These are phyloP conservation scores for Hypomontagnella submonticulosa DNA, from an alignment of 495 filamentous ascomycete genomes.

Conservation along the genomic window DNA sequence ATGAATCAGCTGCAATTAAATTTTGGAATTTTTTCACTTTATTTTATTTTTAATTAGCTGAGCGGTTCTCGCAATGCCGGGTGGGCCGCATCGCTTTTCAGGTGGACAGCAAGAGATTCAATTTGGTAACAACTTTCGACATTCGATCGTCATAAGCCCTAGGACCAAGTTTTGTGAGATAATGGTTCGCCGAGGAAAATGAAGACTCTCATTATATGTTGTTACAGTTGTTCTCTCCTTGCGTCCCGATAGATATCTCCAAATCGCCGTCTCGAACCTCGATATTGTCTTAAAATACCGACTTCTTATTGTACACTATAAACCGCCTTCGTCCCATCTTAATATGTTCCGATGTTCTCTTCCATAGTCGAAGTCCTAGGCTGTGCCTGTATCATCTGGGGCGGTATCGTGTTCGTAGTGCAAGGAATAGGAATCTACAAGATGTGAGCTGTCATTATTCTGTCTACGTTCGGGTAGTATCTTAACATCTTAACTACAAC, in stretches of 20 bases:
- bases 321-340: background rate
- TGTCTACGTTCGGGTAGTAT: background rate
- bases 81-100: background rate
- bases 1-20: background rate
- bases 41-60: constrained; percentile 13
- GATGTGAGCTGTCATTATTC: constrained; percentile 53
- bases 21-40: constrained; percentile 6
- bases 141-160: constrained; percentile 25
- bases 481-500: constrained; percentile 17
- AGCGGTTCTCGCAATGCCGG: background rate
- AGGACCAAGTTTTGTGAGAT: constrained; percentile 45
- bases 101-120: background rate
- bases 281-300: constrained; percentile 4
- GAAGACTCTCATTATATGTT: background rate
- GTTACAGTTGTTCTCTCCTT: constrained; percentile 47
- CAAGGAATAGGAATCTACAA: constrained; percentile 62
- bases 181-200: background rate
- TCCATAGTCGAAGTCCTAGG: constrained; percentile 54
- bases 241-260: constrained; percentile 7
- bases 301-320: background rate
- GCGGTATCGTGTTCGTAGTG: constrained; percentile 58
- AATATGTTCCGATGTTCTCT: constrained; percentile 52
- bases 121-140: background rate
- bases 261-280: too few species aligned
- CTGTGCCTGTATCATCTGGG: constrained; percentile 62